These are phyloP conservation scores for Dicorynia guianensis DNA, from an alignment of 306 rosid genomes.

Conservation along the genomic window DNA sequence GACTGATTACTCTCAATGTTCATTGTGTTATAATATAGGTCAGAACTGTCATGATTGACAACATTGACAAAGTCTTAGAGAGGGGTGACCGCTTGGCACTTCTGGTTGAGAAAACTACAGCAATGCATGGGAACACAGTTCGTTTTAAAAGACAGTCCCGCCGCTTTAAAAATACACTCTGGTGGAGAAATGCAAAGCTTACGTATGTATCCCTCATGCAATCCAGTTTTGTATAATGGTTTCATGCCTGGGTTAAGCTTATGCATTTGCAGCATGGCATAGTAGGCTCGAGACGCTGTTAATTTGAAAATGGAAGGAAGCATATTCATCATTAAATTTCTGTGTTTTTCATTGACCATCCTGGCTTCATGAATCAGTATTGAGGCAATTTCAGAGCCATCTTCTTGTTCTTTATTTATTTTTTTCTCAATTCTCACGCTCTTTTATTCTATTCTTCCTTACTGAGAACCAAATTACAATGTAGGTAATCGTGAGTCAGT, in stretches of 20 bases:
- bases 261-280: not conserved
- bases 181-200: constrained; percentile 95
- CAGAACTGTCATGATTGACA: constrained; percentile 85
- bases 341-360: not conserved
- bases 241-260: constrained; percentile 9
- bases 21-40: constrained; percentile 53
- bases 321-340: not conserved
- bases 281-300: too few species aligned
- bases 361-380: not conserved
- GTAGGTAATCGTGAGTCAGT: too few species aligned
- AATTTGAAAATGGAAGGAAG: too few species aligned
- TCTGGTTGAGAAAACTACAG: constrained; percentile 84
- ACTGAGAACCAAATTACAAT: too few species aligned
- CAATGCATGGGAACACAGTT: constrained; percentile 81
- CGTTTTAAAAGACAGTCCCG: constrained; percentile 89
- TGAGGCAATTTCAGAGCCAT: not conserved
- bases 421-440: not conserved
- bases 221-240: constrained; percentile 5
- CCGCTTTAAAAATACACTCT: constrained; percentile 72
- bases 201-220: constrained; percentile 57
- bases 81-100: constrained; percentile 90
- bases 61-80: constrained; percentile 92
- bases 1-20: too few species aligned
- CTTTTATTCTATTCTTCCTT: too few species aligned
- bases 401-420: not conserved